These are phyloP conservation scores for Leccinum sublutescens DNA, from an alignment of 768 basidiomycete genomes.

Conservation along the genomic window DNA sequence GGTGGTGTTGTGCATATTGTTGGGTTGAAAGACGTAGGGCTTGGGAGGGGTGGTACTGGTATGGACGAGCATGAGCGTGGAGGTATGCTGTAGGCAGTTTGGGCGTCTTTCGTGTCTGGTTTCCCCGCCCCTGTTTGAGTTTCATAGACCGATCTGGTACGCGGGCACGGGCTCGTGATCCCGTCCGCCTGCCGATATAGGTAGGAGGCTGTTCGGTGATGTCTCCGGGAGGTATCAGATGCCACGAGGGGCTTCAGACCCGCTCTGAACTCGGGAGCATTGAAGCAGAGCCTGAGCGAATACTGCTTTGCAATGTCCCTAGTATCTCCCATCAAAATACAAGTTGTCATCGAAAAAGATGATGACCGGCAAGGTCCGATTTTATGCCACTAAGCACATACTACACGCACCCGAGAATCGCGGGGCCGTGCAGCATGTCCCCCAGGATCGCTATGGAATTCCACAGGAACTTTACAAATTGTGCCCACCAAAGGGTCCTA, in stretches of 20 bases:
- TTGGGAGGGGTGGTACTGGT: not conserved
- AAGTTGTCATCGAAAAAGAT: too few species aligned
- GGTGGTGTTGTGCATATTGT: constrained; percentile 13
- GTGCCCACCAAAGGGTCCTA: too few species aligned
- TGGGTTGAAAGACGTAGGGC: constrained; percentile 9
- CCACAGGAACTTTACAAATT: too few species aligned
- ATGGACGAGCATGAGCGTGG: not conserved
- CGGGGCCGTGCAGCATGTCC: too few species aligned
- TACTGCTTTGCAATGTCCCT: not conserved
- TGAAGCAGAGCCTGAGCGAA: not conserved
- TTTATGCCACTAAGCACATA: too few species aligned
- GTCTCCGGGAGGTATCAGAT: too few species aligned
- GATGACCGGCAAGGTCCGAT: too few species aligned
- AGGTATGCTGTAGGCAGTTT: constrained; percentile 4
- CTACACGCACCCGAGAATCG: too few species aligned
- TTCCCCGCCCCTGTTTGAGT: not conserved
- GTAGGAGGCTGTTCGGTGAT: not conserved
- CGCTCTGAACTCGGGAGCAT: not conserved
- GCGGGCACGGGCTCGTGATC: not conserved
- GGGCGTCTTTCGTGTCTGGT: not conserved
- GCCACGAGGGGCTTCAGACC: not conserved
- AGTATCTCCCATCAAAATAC: too few species aligned
- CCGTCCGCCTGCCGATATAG: not conserved
- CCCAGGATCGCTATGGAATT: too few species aligned
- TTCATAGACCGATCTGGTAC: not conserved